Conservation (phyloP, 2,329 filamentous ascomycete genomes). For the Fusarium fracticaudum region DNA sequence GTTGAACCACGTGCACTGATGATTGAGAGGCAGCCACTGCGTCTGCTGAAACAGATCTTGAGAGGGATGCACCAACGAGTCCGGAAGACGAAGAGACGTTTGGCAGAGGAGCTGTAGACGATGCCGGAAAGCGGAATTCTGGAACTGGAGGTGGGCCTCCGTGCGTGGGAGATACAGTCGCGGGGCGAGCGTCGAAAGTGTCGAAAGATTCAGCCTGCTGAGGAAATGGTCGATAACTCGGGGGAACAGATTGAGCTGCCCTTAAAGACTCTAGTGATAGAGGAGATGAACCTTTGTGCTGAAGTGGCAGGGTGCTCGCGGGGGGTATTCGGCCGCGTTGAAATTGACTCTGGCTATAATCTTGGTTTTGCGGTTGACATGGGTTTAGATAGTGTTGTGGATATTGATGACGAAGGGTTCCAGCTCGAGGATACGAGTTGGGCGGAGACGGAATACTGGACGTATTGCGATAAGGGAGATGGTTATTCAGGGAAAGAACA, state of each 20-base stretch:
- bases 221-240: constrained; percentile 16
- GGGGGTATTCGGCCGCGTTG: constrained; percentile 37
- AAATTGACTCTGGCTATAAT: constrained; percentile 26
- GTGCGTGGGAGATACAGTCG: constrained; percentile 31
- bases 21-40: constrained; percentile 45
- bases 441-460: constrained; percentile 29
- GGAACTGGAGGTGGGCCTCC: constrained; percentile 17
- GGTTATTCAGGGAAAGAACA: constrained; percentile 30
- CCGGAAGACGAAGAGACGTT: constrained; percentile 30
- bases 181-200: constrained; percentile 16
- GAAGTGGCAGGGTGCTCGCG: constrained; percentile 36
- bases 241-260: constrained; percentile 33
- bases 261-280: constrained; percentile 41
- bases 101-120: constrained; percentile 37
- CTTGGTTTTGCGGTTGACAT: constrained; percentile 26
- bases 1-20: constrained; percentile 51
- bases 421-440: constrained; percentile 31
- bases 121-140: constrained; percentile 28
- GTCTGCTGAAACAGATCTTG: constrained; percentile 45
- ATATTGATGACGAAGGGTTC: constrained; percentile 37
- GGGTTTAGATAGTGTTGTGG: constrained; percentile 35
- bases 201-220: constrained; percentile 31
- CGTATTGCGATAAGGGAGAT: constrained; percentile 22
- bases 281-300: constrained; percentile 25
- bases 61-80: constrained; percentile 39